Conservation (phyloP, 345 rosid genomes). For the Pistacia vera region DNA sequence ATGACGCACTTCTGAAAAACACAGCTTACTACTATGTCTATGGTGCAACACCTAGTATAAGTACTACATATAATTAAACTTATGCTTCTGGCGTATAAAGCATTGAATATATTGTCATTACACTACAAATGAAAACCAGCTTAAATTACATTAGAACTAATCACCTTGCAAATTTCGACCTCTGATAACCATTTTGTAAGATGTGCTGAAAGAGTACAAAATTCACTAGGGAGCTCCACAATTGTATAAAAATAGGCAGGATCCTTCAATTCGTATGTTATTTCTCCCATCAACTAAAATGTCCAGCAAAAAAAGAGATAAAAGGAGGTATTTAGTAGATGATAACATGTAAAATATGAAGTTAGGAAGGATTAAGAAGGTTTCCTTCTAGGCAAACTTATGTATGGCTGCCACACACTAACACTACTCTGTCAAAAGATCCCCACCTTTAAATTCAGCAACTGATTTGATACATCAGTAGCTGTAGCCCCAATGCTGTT, state of each 20-base stretch:
- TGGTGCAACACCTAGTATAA: neutral
- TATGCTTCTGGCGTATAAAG: neutral
- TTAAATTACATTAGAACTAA: slow-evolving; percentile 24
- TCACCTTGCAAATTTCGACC: slow-evolving; percentile 78
- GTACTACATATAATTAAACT: neutral
- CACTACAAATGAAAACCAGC: slow-evolving; percentile 4
- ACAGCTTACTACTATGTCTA: neutral
- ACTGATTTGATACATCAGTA: slow-evolving; percentile 53
- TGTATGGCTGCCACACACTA: neutral
- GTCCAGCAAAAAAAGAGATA: slow-evolving; percentile 24
- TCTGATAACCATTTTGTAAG: slow-evolving; percentile 83
- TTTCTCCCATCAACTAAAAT: slow-evolving; percentile 74
- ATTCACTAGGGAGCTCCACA: slow-evolving; percentile 55
- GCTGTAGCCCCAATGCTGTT: slow-evolving; percentile 55
- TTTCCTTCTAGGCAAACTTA: neutral
- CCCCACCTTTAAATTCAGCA: slow-evolving; percentile 76
- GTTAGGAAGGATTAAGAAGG: neutral
- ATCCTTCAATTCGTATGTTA: slow-evolving; percentile 81
- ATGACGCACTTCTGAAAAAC: neutral
- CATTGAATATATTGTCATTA: neutral
- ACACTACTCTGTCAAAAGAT: neutral
- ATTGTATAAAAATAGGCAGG: slow-evolving; percentile 75
- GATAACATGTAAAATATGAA: neutral
- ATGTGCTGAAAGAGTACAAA: slow-evolving; percentile 60
- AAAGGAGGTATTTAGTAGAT: slow-evolving; percentile 5